These are phyloP conservation scores for Fusarium sp. DNA, from an alignment of 2,329 filamentous ascomycete genomes.

Conservation along the genomic window DNA sequence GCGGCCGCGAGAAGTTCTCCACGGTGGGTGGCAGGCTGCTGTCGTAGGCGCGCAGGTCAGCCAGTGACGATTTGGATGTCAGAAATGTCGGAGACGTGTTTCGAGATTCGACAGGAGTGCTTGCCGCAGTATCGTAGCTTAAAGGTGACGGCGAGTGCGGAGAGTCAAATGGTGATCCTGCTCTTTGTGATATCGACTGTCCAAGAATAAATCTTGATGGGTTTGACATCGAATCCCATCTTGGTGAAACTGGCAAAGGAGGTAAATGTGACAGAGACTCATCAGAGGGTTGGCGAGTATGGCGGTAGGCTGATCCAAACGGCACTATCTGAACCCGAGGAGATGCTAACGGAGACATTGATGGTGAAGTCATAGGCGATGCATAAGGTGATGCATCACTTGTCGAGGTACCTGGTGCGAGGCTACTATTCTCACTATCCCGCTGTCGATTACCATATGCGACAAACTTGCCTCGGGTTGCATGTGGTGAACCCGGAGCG, in stretches of 20 bases:
- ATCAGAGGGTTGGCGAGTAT: conserved; percentile 32
- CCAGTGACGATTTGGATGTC: conserved; percentile 45
- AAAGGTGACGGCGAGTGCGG: conserved; percentile 41
- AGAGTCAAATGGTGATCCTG: conserved; percentile 40
- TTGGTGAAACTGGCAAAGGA: conserved; percentile 49
- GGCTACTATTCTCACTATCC: conserved; percentile 34
- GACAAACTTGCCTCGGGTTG: conserved; percentile 34
- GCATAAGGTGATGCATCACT: conserved; percentile 39
- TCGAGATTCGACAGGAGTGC: conserved; percentile 38
- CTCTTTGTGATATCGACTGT: conserved; percentile 32
- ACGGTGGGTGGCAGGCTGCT: conserved; percentile 52
- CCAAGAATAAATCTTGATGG: conserved; percentile 42
- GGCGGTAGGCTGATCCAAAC: conserved; percentile 36
- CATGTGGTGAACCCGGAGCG: conserved; percentile 31
- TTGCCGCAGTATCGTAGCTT: conserved; percentile 36
- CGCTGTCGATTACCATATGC: conserved; percentile 30
- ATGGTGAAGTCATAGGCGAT: conserved; percentile 34
- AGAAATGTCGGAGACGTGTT: conserved; percentile 46
- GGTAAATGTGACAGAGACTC: conserved; percentile 45
- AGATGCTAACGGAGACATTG: conserved; percentile 34
- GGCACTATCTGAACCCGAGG: conserved; percentile 37
- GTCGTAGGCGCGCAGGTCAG: conserved; percentile 49
- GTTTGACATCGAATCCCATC: conserved; percentile 57
- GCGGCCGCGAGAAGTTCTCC: conserved; percentile 69
- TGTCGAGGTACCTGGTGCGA: conserved; percentile 27